These are phyloP conservation scores for Pseudozyma tsukubaensis DNA, from an alignment of 1,284 basidiomycete genomes.

Conservation along the genomic window DNA sequence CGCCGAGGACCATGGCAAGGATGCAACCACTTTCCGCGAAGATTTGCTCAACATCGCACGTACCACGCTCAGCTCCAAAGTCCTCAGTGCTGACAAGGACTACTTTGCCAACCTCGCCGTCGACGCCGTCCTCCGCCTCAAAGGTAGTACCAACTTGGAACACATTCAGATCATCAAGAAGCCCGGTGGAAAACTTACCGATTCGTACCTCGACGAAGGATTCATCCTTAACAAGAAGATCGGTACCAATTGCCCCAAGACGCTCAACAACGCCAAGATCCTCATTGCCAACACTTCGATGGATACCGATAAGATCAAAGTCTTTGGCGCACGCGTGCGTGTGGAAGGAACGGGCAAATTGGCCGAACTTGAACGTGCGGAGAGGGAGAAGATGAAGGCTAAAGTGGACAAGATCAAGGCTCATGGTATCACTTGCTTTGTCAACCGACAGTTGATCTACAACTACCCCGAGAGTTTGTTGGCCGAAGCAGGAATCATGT, in stretches of 20 bases:
- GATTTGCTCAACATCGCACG: constrained; percentile 96
- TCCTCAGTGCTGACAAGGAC: constrained; percentile 94
- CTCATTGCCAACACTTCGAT: constrained; percentile 98
- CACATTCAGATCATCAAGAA: constrained; percentile 99
- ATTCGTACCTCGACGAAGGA: constrained; percentile 97
- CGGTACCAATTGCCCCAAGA: constrained; percentile 92
- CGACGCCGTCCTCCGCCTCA: constrained; percentile 92
- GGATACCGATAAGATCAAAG: constrained; percentile 99
- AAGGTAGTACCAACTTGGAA: constrained; percentile 95
- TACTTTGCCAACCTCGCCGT: constrained; percentile 99
- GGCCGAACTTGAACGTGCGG: constrained; percentile 95
- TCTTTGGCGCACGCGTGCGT: constrained; percentile 95
- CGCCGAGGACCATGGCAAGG: constrained; percentile 82
- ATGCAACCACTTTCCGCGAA: constrained; percentile 81
- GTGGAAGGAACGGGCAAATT: constrained; percentile 96
- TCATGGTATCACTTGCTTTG: constrained; percentile 97
- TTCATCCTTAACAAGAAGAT: constrained; percentile 99
- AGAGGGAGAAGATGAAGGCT: constrained; percentile 99
- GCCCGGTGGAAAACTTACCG: constrained; percentile 96
- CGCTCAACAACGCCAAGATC: constrained; percentile 94
- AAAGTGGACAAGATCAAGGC: constrained; percentile 95
- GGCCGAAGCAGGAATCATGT: constrained; percentile 92
- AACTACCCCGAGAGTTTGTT: constrained; percentile 97
- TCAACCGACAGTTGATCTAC: constrained; percentile 98
- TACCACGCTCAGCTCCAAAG: constrained; percentile 96